Evolutionary conservation across 2,329 filamentous ascomycete genomes (phyloP).

Genomic region (Aspergillus transmontanensis): DNA sequence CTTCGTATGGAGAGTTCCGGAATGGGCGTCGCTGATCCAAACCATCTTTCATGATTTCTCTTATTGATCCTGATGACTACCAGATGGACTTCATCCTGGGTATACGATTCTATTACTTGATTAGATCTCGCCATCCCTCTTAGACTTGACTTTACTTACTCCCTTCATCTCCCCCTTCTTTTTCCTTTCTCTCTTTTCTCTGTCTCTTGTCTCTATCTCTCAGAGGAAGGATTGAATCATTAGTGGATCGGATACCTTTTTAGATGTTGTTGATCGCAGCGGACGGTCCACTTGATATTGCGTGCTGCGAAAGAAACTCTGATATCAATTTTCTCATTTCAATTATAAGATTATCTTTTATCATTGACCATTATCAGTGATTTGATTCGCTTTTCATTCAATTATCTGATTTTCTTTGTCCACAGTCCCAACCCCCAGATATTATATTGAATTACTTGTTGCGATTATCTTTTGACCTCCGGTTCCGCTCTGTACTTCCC

Average conservation of each 20-base stretch:
- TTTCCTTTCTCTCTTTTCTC: not conserved
- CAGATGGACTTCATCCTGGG: constrained; percentile 1
- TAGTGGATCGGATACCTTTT: not conserved
- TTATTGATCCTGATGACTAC: constrained; percentile 24
- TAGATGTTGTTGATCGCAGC: not conserved
- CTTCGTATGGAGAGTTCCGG: constrained; percentile 18
- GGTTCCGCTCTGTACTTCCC: constrained; percentile 25
- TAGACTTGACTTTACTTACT: not conserved
- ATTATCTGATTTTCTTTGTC: not conserved
- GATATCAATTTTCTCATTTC: constrained; percentile 3
- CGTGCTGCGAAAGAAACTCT: constrained; percentile 1
- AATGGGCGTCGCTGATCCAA: constrained; percentile 15
- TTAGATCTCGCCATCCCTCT: constrained; percentile 1
- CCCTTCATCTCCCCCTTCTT: not conserved
- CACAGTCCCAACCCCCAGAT: not conserved
- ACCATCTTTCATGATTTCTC: constrained; percentile 12
- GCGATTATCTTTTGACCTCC: constrained; percentile 10
- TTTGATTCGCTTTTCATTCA: not conserved
- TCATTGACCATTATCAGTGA: constrained; percentile 6
- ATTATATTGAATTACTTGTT: constrained; percentile 8
- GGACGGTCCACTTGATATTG: constrained; percentile 5
- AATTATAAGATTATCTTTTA: constrained; percentile 4
- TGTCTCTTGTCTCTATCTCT: not conserved
- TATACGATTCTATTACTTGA: constrained; percentile 11
- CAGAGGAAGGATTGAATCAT: too few species aligned